Base-by-base conservation (phyloP, 768 basidiomycete species). In the Dentipellis sp. region DNA sequence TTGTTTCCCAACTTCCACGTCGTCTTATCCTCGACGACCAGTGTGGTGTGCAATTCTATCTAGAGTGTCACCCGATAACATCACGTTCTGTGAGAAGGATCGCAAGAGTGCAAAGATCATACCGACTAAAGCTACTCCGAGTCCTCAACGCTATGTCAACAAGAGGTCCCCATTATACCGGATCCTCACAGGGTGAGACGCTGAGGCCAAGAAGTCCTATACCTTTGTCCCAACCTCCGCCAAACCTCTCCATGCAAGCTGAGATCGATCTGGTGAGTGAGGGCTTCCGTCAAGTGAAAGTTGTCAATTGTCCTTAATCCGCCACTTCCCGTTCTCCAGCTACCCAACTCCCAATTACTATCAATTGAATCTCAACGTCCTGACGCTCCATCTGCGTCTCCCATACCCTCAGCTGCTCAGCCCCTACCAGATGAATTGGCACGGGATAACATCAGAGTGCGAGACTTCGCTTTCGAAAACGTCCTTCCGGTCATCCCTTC, bases 391-490 rank as follows among this genome's bases (percentile, higher is more conserved):
- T 29, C 29, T 6, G 29, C 29, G 3, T 29, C 29, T 3, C 29
- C 29, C 6, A 29, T 29, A 6, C 29, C 29, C 29, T 29, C 29
- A 29, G 6, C 3, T 29, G 29, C 6, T 45, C 46, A 53, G 4
- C 36, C n/a, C 34, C 56, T 70, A 6, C 58, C 63, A 19, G 67
- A 65, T 40, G 35, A 56, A 19, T 59, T 75, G 50, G 57, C 63
- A 23, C 61, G 64, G 52, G 56, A 70, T 22, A 74, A 73, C 45
- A 68, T 78, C 68, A 72, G 68, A 69, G 73, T 78, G 52, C 72
- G 75, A 64, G 78, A 88, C 69, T 88, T 83, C 74, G 84, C 80
- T 14, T 84, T 82, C 70, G 83, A 86, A 67, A 83, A 75, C 69
- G 81, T 71, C 23, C 70, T 87, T 48, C 83, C 85, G 1, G 81